Conservation (phyloP, 140 eudicot species). For the Oenanthe javanica region DNA sequence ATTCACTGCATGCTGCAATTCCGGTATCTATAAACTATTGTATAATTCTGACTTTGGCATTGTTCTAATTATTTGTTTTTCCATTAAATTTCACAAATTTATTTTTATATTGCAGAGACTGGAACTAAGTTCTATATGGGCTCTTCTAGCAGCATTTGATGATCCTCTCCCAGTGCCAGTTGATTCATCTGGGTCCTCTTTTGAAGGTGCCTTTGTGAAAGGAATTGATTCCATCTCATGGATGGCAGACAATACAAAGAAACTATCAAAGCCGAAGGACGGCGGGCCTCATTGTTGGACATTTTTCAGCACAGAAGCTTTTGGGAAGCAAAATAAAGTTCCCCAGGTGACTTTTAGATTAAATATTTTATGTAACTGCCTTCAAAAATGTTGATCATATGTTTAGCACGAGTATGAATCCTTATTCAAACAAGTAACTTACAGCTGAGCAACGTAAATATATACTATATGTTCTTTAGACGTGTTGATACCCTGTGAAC, state of each 20-base stretch:
- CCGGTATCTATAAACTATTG: not conserved
- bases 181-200: conserved; percentile 30
- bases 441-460: not conserved
- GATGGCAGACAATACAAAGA: conserved; percentile 83
- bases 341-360: conserved; percentile 66
- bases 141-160: conserved; percentile 92
- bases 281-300: conserved; percentile 85
- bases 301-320: conserved; percentile 72
- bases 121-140: conserved; percentile 91
- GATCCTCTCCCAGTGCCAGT: conserved; percentile 80
- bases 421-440: not conserved
- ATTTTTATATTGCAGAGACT: conserved; percentile 43
- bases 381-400: not conserved
- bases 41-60: not conserved
- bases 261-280: conserved; percentile 36
- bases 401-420: not conserved
- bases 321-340: conserved; percentile 83
- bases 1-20: not conserved
- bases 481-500: not conserved
- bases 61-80: not conserved
- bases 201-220: conserved; percentile 94
- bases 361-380: not conserved
- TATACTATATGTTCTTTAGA: not conserved
- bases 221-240: conserved; percentile 83
- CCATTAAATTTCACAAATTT: not conserved